Conservation (phyloP, 2,329 filamentous ascomycete genomes). For the Nannizziopsis barbatae region DNA sequence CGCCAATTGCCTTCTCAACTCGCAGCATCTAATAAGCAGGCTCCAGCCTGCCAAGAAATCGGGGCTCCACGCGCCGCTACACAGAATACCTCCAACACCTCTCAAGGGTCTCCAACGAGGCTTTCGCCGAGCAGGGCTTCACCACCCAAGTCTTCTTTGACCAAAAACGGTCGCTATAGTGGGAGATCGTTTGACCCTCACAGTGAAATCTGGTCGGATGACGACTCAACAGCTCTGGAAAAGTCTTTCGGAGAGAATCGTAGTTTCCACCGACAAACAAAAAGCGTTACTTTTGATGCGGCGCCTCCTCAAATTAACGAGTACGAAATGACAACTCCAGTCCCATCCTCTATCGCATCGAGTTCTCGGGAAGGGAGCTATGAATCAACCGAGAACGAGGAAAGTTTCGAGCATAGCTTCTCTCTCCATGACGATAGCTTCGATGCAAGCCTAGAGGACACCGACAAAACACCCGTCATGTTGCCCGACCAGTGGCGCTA, state of each 20-base stretch:
- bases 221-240: slow-evolving; percentile 50
- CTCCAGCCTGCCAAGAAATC: background rate
- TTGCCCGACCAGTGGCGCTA: slow-evolving; percentile 90
- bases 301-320: slow-evolving; percentile 91
- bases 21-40: slow-evolving; percentile 13
- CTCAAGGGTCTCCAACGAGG: slow-evolving; percentile 50
- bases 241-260: slow-evolving; percentile 53
- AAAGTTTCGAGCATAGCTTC: slow-evolving; percentile 50
- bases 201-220: slow-evolving; percentile 55
- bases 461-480: slow-evolving; percentile 95
- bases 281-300: slow-evolving; percentile 94
- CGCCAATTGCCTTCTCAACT: slow-evolving; percentile 16
- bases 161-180: slow-evolving; percentile 49
- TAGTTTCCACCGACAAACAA: slow-evolving; percentile 69
- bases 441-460: slow-evolving; percentile 87
- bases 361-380: slow-evolving; percentile 89
- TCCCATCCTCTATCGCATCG: slow-evolving; percentile 81
- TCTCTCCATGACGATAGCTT: slow-evolving; percentile 74
- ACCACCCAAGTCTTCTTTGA: slow-evolving; percentile 83
- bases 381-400: slow-evolving; percentile 64
- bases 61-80: slow-evolving; percentile 2
- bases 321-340: slow-evolving; percentile 95
- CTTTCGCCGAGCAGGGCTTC: slow-evolving; percentile 39
- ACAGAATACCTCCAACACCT: slow-evolving; percentile 19
- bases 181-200: slow-evolving; percentile 60